phyloP scores from a whole-genome alignment of 805 yeast genomes.

The Pichia sporocuriosa region DNA sequence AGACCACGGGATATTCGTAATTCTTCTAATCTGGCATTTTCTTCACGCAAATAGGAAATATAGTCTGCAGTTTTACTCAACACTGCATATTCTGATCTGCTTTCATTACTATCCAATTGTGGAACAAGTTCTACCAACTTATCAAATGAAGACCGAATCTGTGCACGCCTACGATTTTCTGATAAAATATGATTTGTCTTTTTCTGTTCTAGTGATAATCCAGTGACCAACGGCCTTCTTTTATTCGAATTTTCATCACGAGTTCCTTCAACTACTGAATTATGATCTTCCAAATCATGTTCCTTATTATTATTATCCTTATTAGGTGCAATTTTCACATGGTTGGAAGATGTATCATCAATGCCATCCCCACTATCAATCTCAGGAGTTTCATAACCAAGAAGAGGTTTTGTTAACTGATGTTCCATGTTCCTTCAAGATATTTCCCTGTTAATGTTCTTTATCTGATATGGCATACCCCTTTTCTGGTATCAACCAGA shows the following conservation, averaged over 20 bases:
- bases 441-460: no score
- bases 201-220: constrained; percentile 27
- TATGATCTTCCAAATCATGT: constrained; percentile 3
- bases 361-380: no score
- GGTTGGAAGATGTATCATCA: no score
- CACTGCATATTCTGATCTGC: constrained; percentile 73
- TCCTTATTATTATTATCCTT: background rate
- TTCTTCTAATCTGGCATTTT: constrained; percentile 30
- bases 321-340: background rate
- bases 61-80: constrained; percentile 51
- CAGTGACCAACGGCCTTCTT: background rate
- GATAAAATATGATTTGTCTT: constrained; percentile 35
- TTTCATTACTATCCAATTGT: constrained; percentile 56
- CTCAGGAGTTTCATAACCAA: no score
- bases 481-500: no score
- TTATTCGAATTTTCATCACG: constrained; percentile 10
- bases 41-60: constrained; percentile 42
- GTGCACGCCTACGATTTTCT: constrained; percentile 81
- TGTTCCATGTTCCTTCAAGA: no score
- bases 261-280: no score
- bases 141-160: constrained; percentile 78
- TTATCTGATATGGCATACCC: no score
- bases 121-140: constrained; percentile 72
- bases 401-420: no score
- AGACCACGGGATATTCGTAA: constrained; percentile 13